phyloP scores from a whole-genome alignment of 2,329 filamentous ascomycete genomes.

The Colletotrichum abscissum region DNA sequence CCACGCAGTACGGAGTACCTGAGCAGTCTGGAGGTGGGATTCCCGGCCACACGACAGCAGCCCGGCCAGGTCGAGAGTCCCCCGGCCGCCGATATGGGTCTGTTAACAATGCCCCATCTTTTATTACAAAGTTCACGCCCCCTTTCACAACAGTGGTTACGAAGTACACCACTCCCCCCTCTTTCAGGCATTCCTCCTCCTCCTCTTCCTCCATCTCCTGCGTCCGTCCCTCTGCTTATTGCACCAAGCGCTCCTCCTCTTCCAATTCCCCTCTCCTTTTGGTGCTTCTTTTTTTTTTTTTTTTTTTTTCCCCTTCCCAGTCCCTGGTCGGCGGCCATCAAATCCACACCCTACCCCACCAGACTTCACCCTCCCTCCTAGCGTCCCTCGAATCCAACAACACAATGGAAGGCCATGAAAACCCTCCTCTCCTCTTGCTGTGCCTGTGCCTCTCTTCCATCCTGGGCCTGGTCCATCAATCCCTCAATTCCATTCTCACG shows the following conservation, averaged over 20 bases:
- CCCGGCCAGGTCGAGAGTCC: conserved; percentile 14
- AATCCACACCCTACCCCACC: neutral
- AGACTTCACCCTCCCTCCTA: conserved; percentile 3
- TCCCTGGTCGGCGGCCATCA: conserved; percentile 17
- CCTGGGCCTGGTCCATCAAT: conserved; percentile 22
- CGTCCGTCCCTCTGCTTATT: neutral
- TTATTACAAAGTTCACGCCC: neutral
- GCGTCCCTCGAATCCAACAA: conserved; percentile 4
- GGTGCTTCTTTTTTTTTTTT: neutral
- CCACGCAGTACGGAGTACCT: neutral
- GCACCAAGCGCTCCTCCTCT: neutral
- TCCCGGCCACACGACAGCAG: conserved; percentile 24
- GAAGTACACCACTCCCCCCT: neutral
- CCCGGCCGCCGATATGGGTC: neutral
- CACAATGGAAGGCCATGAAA: neutral
- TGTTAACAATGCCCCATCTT: neutral
- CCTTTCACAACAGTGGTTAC: neutral
- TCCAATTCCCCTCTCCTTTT: neutral
- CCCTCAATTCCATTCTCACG: conserved; percentile 6
- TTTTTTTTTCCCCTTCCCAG: neutral
- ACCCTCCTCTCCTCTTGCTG: neutral
- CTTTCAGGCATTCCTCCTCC: neutral
- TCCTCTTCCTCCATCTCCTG: neutral
- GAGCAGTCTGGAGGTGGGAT: neutral
- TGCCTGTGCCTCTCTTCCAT: conserved; percentile 21